A percentile compares a stretch with the other conserved stretches of the same genome.
Conservation (phyloP, 2,329 filamentous ascomycete genomes). For the Colletotrichum phormii region DNA sequence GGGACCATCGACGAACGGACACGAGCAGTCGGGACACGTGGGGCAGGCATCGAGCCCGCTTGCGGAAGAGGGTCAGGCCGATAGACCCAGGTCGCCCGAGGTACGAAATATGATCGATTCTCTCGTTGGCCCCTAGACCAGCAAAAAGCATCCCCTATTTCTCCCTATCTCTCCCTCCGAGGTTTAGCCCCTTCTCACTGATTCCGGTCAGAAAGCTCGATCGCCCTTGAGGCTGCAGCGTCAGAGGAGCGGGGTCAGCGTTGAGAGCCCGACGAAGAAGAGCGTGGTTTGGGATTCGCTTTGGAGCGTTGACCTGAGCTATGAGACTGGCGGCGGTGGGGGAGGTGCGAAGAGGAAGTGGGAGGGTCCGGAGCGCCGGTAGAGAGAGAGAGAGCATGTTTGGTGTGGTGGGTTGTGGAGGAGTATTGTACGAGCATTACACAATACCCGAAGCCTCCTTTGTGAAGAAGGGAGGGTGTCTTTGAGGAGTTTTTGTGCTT, state of each 20-base stretch:
- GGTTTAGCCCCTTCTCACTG: slow-evolving; percentile 41
- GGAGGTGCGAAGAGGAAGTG: slow-evolving; percentile 21
- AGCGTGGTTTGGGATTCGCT: slow-evolving; percentile 72
- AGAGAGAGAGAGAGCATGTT: neutral
- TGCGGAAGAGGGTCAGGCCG: slow-evolving; percentile 22
- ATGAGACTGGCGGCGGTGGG: slow-evolving; percentile 53
- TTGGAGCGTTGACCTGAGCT: slow-evolving; percentile 70
- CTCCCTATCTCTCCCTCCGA: slow-evolving; percentile 32
- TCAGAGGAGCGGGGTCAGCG: slow-evolving; percentile 50
- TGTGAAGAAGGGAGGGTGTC: neutral
- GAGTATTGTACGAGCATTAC: neutral
- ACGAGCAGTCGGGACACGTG: slow-evolving; percentile 18
- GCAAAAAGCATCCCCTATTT: slow-evolving; percentile 40
- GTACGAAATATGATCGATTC: slow-evolving; percentile 65
- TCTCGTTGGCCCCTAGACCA: slow-evolving; percentile 58
- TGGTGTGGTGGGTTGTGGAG: neutral
- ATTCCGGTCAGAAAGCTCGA: slow-evolving; percentile 41
- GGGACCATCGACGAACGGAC: slow-evolving; percentile 8
- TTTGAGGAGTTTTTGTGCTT: neutral
- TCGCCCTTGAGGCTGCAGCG: slow-evolving; percentile 46
- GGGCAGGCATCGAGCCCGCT: slow-evolving; percentile 17
- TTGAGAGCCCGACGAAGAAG: slow-evolving; percentile 58
- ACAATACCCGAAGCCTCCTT: neutral
- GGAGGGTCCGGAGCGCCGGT: neutral
- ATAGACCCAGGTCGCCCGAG: slow-evolving; percentile 51